These are phyloP conservation scores for Hapsidospora chrysogenum DNA, from an alignment of 495 filamentous ascomycete species.

Conservation along the genomic window DNA sequence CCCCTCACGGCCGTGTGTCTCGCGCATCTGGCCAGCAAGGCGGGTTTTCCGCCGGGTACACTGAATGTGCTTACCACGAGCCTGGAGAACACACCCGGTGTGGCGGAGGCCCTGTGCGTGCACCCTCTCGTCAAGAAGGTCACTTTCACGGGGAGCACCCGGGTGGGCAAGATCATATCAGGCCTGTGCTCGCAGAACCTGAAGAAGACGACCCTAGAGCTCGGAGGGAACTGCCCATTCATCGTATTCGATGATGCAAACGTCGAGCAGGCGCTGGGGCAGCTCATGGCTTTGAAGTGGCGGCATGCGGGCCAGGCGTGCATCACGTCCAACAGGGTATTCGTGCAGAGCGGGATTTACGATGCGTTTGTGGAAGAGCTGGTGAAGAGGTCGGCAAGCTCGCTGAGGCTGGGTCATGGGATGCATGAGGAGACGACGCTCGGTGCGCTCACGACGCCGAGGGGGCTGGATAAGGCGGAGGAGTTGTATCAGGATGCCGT, in stretches of 20 bases:
- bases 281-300: conserved; percentile 46
- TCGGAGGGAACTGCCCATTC: conserved; percentile 63
- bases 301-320: conserved; percentile 57
- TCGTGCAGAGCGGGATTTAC: conserved; percentile 43
- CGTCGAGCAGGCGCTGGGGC: conserved; percentile 32
- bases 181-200: conserved; percentile 29
- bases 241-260: conserved; percentile 62
- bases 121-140: conserved; percentile 52
- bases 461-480: conserved; percentile 44
- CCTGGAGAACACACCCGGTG: conserved; percentile 42
- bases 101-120: conserved; percentile 49
- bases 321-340: conserved; percentile 57
- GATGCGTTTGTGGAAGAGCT: conserved; percentile 34
- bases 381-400: conserved; percentile 34
- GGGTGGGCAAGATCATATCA: conserved; percentile 6
- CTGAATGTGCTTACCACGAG: conserved; percentile 44
- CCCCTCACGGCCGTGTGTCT: conserved; percentile 39
- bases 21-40: conserved; percentile 38
- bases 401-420: conserved; percentile 50
- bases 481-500: conserved; percentile 47
- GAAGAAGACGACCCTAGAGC: conserved; percentile 57
- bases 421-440: conserved; percentile 39
- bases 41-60: conserved; percentile 41
- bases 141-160: conserved; percentile 49
- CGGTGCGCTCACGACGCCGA: conserved; percentile 50